Evolutionary conservation across 2,329 filamentous ascomycete species (phyloP), one percentile per base, ranked within the genome.

Genomic region (Exophiala alcalophila): DNA sequence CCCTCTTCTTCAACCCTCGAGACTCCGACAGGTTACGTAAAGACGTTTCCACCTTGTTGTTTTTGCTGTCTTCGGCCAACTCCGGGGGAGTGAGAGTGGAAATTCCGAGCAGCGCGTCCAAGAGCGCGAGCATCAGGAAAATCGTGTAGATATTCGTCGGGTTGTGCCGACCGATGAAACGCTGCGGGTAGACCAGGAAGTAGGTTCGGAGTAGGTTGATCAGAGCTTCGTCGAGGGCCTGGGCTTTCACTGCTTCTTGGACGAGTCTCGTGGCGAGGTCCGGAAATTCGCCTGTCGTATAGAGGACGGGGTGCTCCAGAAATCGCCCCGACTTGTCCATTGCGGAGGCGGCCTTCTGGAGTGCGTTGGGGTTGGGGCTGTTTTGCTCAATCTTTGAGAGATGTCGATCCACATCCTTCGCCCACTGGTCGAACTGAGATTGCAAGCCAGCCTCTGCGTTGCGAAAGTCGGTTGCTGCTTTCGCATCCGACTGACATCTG

Each of bases 181-280:
- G 40, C 12, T 15, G n/a, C 9, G 44, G 44, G 12, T 47, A 38
- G 28, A 47, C 28, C n/a, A 47, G 29, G 18, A 47, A 47, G 29
- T 44, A 47, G 10, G 36, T n/a, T 19, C 44, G 33, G 11, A 47
- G 44, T 16, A 38, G 10, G 25, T 40, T 47, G 33, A 44, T 26
- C 32, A 47, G 28, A 5, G 44, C 34, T 32, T 39, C 28, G 33
- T 43, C 44, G 12, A 44, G 40, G 5, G 27, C 39, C 10, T 36
- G 39, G 7, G 19, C 11, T 14, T 47, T 35, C 20, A 47, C 20
- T 4, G 21, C 44, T 21, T 23, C 26, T 6, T 44, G 27, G 9
- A 32, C 31, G 5, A 47, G 27, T 14, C 25, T 14, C 32, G 38
- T 42, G 4, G 44, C 40, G 5, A 44, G 43, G 9, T 44, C 26